Conservation (phyloP, 2,329 filamentous ascomycete species). For the Leptographium radiaticola region DNA sequence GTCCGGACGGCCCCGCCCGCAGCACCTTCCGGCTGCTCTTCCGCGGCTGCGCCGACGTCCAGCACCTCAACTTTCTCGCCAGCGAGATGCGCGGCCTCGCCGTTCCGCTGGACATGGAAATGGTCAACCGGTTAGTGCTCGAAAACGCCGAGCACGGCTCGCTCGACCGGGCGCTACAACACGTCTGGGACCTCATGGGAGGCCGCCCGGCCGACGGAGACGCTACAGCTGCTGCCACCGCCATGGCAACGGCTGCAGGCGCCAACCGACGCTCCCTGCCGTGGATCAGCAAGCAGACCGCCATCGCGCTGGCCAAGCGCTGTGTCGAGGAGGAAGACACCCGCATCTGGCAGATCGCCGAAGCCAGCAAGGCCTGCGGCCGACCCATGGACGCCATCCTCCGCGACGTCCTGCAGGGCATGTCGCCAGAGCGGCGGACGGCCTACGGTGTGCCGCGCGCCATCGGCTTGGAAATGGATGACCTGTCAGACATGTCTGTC, state of each 20-base stretch:
- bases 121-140: conserved; percentile 20
- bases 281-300: conserved; percentile 20
- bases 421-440: neutral
- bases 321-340: conserved; percentile 21
- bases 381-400: conserved; percentile 10
- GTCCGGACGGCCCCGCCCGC: conserved; percentile 20
- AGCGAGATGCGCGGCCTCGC: conserved; percentile 24
- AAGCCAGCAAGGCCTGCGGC: conserved; percentile 9
- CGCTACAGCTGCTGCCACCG: neutral
- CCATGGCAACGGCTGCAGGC: neutral
- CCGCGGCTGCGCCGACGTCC: conserved; percentile 13
- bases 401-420: neutral
- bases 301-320: conserved; percentile 20
- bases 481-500: neutral
- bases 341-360: conserved; percentile 19
- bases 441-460: conserved; percentile 9
- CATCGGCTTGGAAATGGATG: neutral
- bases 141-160: conserved; percentile 19
- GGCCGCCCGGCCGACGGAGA: neutral
- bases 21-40: conserved; percentile 24
- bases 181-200: conserved; percentile 16
- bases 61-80: conserved; percentile 20
- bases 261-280: conserved; percentile 2
- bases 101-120: conserved; percentile 17
- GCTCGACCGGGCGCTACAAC: conserved; percentile 21